Percentiles rank a stretch among this genome's conserved stretches.
Evolutionary conservation across 2,329 filamentous ascomycete species (phyloP).

Genomic region (Fusarium torulosum): DNA sequence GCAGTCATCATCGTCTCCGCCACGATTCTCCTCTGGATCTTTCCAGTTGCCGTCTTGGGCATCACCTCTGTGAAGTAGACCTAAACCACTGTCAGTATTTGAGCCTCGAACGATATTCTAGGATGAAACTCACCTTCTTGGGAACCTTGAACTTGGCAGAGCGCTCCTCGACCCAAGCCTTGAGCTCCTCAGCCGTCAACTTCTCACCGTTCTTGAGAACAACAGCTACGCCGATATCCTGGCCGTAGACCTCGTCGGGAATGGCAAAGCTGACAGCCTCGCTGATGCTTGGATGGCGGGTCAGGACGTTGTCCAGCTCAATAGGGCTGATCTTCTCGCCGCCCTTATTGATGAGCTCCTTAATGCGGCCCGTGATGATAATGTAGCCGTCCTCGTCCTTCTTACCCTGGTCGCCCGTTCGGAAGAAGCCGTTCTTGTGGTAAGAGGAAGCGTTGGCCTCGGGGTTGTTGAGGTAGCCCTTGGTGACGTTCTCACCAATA

Average conservation of each 20-base stretch:
- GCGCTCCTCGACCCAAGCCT: constrained; percentile 75
- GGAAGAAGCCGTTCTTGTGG: constrained; percentile 82
- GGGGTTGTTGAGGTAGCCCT: constrained; percentile 86
- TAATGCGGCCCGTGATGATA: constrained; percentile 90
- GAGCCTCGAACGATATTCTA: background rate
- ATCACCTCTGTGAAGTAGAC: constrained; percentile 86
- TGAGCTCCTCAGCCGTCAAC: constrained; percentile 71
- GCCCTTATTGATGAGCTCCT: constrained; percentile 92
- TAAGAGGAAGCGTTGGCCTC: constrained; percentile 81
- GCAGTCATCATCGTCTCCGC: constrained; percentile 83
- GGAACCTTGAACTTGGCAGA: constrained; percentile 88
- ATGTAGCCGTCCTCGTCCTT: constrained; percentile 84
- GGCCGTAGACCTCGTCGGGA: constrained; percentile 84
- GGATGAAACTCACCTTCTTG: constrained; percentile 72
- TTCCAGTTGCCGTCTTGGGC: constrained; percentile 93
- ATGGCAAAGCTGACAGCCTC: constrained; percentile 89
- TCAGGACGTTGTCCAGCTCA: constrained; percentile 85
- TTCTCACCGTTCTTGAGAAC: constrained; percentile 76
- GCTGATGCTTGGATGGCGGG: constrained; percentile 77
- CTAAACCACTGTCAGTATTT: constrained; percentile 54
- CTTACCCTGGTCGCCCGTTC: constrained; percentile 88
- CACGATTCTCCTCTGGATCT: constrained; percentile 88
- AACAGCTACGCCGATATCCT: constrained; percentile 82
- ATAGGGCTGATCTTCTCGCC: constrained; percentile 92
- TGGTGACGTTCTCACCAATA: constrained; percentile 83